Conservation (phyloP, 805 yeast species). For the Metschnikowia peoriensis region DNA sequence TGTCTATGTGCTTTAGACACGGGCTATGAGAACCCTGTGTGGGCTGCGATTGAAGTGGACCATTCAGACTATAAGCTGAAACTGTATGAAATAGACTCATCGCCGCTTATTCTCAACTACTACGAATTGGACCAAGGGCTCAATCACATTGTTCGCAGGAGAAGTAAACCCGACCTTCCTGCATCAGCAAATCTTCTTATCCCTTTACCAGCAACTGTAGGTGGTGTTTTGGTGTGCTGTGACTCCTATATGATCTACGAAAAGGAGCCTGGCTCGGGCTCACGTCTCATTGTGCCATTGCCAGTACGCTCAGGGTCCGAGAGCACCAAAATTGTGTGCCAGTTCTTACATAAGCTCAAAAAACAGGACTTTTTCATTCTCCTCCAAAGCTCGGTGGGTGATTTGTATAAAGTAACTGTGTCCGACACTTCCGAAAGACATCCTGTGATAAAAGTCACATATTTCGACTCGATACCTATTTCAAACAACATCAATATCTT, state of each 20-base stretch:
- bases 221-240: constrained; percentile 67
- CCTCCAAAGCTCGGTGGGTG: constrained; percentile 71
- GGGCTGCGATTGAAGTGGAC: constrained; percentile 75
- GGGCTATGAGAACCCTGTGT: constrained; percentile 78
- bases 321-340: constrained; percentile 44
- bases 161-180: constrained; percentile 20
- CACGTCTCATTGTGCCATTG: constrained; percentile 42
- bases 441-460: constrained; percentile 41
- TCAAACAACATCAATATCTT: constrained; percentile 57
- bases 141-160: constrained; percentile 62
- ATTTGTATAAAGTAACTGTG: constrained; percentile 59
- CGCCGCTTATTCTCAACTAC: constrained; percentile 45
- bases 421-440: constrained; percentile 22
- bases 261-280: constrained; percentile 27
- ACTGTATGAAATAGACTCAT: constrained; percentile 10
- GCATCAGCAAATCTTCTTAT: constrained; percentile 50
- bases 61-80: constrained; percentile 34
- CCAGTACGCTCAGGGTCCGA: constrained; percentile 45
- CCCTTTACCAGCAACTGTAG: constrained; percentile 70
- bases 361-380: constrained; percentile 60
- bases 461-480: constrained; percentile 74
- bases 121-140: constrained; percentile 87
- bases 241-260: constrained; percentile 53
- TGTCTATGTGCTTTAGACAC: constrained; percentile 63
- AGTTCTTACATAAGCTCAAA: constrained; percentile 66